Base-by-base conservation (phyloP, 768 basidiomycete genomes). In the Lentinula sp. region DNA sequence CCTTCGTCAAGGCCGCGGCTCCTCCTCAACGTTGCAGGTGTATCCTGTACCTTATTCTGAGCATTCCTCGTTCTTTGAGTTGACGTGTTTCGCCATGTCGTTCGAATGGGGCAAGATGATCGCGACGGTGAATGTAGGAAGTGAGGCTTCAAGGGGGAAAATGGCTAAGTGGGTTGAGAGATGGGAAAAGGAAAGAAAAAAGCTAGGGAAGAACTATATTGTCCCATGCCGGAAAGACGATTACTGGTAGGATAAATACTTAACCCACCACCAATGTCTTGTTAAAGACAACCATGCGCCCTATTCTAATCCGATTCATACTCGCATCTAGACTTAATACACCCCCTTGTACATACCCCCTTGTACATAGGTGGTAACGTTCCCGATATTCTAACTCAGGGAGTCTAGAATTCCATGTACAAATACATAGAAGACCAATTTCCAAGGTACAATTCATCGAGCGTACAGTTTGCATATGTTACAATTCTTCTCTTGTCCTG, bases 21-120 rank as follows among this genome's bases (percentile, higher is more conserved):
- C 93, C 10, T 88, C 87, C 15, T 65, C 84, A 15, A 73, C 76
- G 36, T 72, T 90, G 49, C 88, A 88, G 74, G 76, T 97, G 46
- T 93, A 87, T 68, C 90, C 91, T 57, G 86, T 92, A 59, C 90
- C 87, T 9, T 98, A 98, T 70, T 98, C 95, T 5, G 97, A 98
- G 70, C 96, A 98, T 71, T 93, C 91, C 36, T 94, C 91, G 37
- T 98, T 98, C 73, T 92, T 91, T 67, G 96, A 98, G 73, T 78
- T 96, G 64, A 96, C 94, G 10, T 95, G 93, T 71, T 98, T 98
- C 71, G 93, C 94, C 4, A 82, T 98, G 74, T 93, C 91, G 18
- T 79, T 94, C 46, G 83, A 85, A 64, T 96, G 87, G 89, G 80
- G 75, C 0, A 88, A 85, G 70, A 96, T 98, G 82, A 95, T 98